Base-by-base conservation (phyloP, 495 filamentous ascomycete species). In the Pseudomonodictys pantanalensis region DNA sequence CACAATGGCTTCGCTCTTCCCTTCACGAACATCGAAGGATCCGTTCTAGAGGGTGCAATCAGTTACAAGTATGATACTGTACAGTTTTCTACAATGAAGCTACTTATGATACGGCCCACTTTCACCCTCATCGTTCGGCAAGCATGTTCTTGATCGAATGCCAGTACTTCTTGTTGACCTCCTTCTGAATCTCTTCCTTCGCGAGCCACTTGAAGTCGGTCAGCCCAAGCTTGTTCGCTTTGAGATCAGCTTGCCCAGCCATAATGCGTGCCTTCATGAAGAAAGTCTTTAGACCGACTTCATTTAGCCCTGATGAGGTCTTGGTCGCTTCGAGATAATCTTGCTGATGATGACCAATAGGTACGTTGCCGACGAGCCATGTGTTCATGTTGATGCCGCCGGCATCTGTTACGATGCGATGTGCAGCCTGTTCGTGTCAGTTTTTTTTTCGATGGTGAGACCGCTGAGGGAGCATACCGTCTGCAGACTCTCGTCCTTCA, bases 361-460 rank as follows among this genome's bases (percentile, higher is more conserved):
- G 93, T 62, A 87, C 88, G 66, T 87, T 89, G 57, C 92, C 93
- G 57, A 97, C 88, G 65, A 97, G 81, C 92, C 95, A 99, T 56
- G 91, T 97, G 78, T 97, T 97, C 92, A 99, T 97, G 79, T 99
- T 96, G 26, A 87, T 72, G 58, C 93, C 93, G 11, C 83, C 90
- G 11, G 90, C 76, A 62, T 91, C 82, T 42, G 81, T 72, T 4
- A 97, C 79, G 57, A 87, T 83, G 46, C 91, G 83, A 60, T 87
- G 82, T 42, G 92, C 92, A 28, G 88, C 88, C 95, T 98, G 66
- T 28, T 20, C 22, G 25, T 20, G 26, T 62, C 59, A 62, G 54
- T 23, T 7, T 10, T 63, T 25, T 9, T 28, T 8, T 26, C 11
- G 12, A 23, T 9, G 15, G 10, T 33, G 2, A 1, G 2, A 28